A percentile compares a stretch with the other conserved stretches of the same genome.
phyloP scores from a whole-genome alignment of 257 asterid genomes.

The Primulina eburnea region DNA sequence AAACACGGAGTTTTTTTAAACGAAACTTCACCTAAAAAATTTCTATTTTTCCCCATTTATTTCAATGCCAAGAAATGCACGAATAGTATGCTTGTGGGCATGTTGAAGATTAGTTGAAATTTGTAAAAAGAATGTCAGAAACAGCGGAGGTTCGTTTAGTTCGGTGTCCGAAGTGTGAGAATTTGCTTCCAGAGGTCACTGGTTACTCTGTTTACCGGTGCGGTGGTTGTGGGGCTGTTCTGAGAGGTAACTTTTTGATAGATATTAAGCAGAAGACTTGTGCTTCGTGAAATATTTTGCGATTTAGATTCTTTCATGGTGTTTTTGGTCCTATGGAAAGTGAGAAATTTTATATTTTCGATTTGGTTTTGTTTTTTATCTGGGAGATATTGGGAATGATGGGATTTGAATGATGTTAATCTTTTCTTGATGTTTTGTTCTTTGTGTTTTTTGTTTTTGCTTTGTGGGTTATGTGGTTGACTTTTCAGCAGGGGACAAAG shows the following conservation, averaged over 20 bases:
- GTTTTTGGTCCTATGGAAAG: constrained; percentile 10
- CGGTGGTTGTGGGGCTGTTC: constrained; percentile 81
- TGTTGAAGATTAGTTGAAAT: constrained; percentile 26
- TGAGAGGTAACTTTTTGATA: constrained; percentile 48
- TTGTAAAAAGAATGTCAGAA: constrained; percentile 51
- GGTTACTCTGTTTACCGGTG: constrained; percentile 77
- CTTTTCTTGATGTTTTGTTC: constrained; percentile 15
- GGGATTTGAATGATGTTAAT: constrained; percentile 18
- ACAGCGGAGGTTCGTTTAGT: constrained; percentile 69
- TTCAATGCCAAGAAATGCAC: constrained; percentile 17
- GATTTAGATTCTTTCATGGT: constrained; percentile 14
- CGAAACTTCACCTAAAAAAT: not conserved
- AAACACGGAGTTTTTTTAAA: not conserved
- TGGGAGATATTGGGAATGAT: constrained; percentile 13
- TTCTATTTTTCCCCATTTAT: not conserved
- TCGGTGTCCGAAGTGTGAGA: constrained; percentile 81
- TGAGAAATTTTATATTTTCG: not conserved
- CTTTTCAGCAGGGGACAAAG: constrained; percentile 60
- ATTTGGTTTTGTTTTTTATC: not conserved
- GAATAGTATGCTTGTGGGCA: constrained; percentile 25
- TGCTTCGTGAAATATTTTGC: constrained; percentile 10
- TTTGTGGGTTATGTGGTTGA: constrained; percentile 29
- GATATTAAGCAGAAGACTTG: constrained; percentile 18
- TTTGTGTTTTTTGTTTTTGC: not conserved
- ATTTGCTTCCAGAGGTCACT: constrained; percentile 68